Conservation (phyloP, 2,329 filamentous ascomycete species). For the Fusarium nelsonii region DNA sequence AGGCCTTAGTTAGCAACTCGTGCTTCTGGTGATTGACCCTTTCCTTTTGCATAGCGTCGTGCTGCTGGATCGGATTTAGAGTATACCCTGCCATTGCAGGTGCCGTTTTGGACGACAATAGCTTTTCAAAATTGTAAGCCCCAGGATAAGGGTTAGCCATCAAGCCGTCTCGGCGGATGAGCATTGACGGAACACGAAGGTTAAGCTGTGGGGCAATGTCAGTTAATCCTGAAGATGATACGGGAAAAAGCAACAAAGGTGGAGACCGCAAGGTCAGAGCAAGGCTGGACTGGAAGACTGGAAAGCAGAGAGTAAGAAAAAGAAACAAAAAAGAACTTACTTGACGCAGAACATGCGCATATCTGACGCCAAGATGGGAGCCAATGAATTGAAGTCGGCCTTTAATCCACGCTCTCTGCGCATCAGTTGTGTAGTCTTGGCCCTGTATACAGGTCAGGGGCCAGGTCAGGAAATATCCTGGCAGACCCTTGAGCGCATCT, state of each 20-base stretch:
- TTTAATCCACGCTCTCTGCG: conserved; percentile 67
- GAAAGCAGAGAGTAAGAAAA: background rate
- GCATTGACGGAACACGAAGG: conserved; percentile 71
- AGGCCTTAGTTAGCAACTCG: conserved; percentile 57
- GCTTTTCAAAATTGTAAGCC: conserved; percentile 59
- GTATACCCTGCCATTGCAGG: conserved; percentile 54
- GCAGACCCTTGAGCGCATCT: conserved; percentile 64
- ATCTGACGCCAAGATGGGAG: conserved; percentile 68
- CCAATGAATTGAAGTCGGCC: conserved; percentile 68
- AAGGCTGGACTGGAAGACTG: background rate
- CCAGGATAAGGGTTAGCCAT: conserved; percentile 60
- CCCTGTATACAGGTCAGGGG: conserved; percentile 66
- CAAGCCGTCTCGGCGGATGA: conserved; percentile 67
- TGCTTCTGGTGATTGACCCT: conserved; percentile 59
- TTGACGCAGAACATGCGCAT: conserved; percentile 67
- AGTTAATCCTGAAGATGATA: conserved; percentile 27
- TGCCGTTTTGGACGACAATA: conserved; percentile 56
- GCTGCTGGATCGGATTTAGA: conserved; percentile 61
- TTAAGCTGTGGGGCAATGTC: conserved; percentile 59
- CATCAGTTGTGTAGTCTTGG: conserved; percentile 70
- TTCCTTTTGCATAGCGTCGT: conserved; percentile 62
- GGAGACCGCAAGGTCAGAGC: background rate
- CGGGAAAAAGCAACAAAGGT: conserved; percentile 25
- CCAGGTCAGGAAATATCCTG: conserved; percentile 71
- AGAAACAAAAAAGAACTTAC: conserved; percentile 54